Conservation (phyloP, 805 yeast genomes). For the Spathaspora boniae region DNA sequence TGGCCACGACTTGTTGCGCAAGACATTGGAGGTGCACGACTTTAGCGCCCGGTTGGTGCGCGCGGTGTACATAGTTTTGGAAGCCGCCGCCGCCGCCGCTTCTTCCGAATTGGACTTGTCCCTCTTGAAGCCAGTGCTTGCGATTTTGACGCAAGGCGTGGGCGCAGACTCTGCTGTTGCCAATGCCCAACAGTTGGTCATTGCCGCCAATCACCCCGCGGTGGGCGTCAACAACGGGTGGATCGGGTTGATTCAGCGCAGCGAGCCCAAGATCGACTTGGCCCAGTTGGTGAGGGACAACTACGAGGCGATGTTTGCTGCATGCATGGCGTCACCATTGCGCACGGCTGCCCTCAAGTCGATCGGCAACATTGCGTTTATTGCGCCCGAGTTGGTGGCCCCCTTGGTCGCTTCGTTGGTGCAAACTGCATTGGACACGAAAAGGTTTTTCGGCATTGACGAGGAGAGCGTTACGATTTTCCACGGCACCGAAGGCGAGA, state of each 20-base stretch:
- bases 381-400: conserved; percentile 54
- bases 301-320: conserved; percentile 18
- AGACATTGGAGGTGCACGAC: conserved; percentile 17
- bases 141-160: conserved; percentile 19
- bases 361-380: conserved; percentile 50
- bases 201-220: conserved; percentile 25
- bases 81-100: conserved; percentile 7
- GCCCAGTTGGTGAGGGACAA: conserved; percentile 44
- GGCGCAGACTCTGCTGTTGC: conserved; percentile 14
- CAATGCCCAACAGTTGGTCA: conserved; percentile 20
- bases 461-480: conserved; percentile 58
- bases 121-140: conserved; percentile 21
- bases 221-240: conserved; percentile 53
- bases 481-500: conserved; percentile 63
- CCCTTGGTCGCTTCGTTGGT: conserved; percentile 49
- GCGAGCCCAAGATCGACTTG: conserved; percentile 54
- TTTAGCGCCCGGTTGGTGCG: conserved; percentile 43
- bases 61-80: conserved; percentile 32
- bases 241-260: conserved; percentile 69
- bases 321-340: conserved; percentile 43
- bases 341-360: conserved; percentile 40
- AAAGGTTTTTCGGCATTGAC: conserved; percentile 38
- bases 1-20: conserved; percentile 31
- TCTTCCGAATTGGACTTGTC: conserved; percentile 11
- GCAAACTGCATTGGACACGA: conserved; percentile 36